Base-by-base conservation (phyloP, 2,329 filamentous ascomycete genomes). In the Pseudopithomyces maydicus region DNA sequence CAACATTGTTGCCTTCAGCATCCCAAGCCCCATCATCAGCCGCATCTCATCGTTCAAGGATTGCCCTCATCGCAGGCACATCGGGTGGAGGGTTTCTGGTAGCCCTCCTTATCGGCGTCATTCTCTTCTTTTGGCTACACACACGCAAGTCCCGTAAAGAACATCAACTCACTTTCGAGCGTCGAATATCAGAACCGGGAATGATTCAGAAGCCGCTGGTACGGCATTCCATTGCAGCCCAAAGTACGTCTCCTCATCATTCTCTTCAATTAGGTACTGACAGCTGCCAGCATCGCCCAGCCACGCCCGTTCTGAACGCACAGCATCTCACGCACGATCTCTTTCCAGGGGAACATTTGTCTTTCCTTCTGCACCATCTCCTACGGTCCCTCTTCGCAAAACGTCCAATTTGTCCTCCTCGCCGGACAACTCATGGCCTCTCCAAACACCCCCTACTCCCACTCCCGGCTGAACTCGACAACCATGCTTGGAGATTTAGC, bases 121-220 rank as follows among this genome's bases (percentile, higher is more conserved):
- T 47, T 10, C 15, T 54, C 12, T 54, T 46, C 51, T 39, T 41
- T 32, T 32, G 33, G 42, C 8, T 47, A 14, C 51, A 45, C 10
- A 47, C 32, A 3, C 43, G 35, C 12, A 54, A 54, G 10, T 46
- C 51, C n/a, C 51, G 43, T 23, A 20, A 26, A 6, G 17, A 46
- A 26, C 50, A 53, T 15, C 32, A 46, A 15, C 35, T 19, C 15
- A 46, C 19, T n/a, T 29, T 46, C 19, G 47, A 50, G 2, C 47
- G 36, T 22, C 47, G 47, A 22, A 1, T 41, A 36, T 50, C 47
- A 26, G 47, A 50, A 26, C n/a, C 36, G 17, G 36, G 29, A 20
- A 39, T 50, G 47, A 23, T 15, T 1, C 35, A 32, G 5, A 50
- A 41, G n/a, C 32, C 36, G 32, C 47, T 38, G 2, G 15, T 41